Evolutionary conservation across 257 asterid species (phyloP).

Genomic region (Ligustrum vulgare): DNA sequence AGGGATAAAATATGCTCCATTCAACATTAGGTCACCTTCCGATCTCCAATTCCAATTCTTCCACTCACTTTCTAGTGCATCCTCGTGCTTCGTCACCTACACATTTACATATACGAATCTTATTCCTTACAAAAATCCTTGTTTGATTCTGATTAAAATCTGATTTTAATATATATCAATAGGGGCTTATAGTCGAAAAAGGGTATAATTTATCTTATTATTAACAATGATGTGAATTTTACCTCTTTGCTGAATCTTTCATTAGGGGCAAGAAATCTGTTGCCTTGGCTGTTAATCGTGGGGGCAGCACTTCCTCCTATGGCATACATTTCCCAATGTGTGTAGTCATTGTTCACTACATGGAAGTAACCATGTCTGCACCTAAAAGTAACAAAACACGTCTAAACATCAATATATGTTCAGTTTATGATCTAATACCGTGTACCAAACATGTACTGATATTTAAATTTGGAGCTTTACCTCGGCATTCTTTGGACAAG

Average conservation of each 20-base stretch:
- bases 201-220: too few species aligned
- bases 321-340: conserved; percentile 12
- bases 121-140: too few species aligned
- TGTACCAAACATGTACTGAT: too few species aligned
- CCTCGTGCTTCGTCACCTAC: conserved; percentile 11
- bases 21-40: conserved; percentile 6
- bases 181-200: too few species aligned
- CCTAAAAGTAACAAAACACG: neutral
- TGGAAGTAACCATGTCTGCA: conserved; percentile 20
- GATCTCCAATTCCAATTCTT: conserved; percentile 17
- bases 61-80: conserved; percentile 1
- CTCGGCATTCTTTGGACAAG: conserved; percentile 14
- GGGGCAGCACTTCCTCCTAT: conserved; percentile 17
- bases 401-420: too few species aligned
- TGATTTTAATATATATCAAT: too few species aligned
- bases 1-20: neutral
- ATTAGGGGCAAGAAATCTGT: conserved; percentile 15
- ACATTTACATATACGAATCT: neutral
- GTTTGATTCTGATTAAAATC: too few species aligned
- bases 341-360: conserved; percentile 17
- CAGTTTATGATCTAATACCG: too few species aligned
- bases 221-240: neutral
- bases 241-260: conserved; percentile 10
- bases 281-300: conserved; percentile 13
- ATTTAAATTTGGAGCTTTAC: neutral